Percentiles rank a stretch among this genome's conserved stretches.
These are phyloP conservation scores for Fusarium guadeloupense DNA, from an alignment of 2,329 filamentous ascomycete genomes.

Conservation along the genomic window DNA sequence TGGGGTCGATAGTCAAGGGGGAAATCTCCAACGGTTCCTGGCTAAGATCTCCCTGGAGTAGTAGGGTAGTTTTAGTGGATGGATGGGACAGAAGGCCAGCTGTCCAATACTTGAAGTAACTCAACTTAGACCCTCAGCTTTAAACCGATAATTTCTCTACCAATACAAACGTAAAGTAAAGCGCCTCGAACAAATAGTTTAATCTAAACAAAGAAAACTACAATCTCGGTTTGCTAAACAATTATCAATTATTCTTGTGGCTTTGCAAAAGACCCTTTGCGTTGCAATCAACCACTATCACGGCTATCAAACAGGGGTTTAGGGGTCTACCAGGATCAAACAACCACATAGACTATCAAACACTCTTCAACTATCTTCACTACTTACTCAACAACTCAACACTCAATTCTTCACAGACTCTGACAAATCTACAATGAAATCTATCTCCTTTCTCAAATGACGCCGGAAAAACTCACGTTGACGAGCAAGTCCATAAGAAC, in stretches of 20 bases:
- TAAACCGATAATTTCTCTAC: neutral
- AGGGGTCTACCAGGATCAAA: neutral
- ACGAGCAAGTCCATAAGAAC: slow-evolving; percentile 29
- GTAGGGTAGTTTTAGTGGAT: slow-evolving; percentile 19
- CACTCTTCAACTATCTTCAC: neutral
- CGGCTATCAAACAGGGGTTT: slow-evolving; percentile 11
- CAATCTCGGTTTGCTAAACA: neutral
- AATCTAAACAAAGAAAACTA: neutral
- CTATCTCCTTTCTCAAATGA: slow-evolving; percentile 12
- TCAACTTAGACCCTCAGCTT: neutral
- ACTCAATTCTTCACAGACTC: neutral
- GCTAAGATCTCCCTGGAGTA: slow-evolving; percentile 25
- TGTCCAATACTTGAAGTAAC: slow-evolving; percentile 25
- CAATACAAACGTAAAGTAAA: slow-evolving; percentile 27
- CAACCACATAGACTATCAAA: too few relatives aligned
- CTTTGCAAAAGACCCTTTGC: slow-evolving; percentile 16
- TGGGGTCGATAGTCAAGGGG: slow-evolving; percentile 8
- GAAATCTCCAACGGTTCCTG: slow-evolving; percentile 19
- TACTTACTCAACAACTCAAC: neutral
- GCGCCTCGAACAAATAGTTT: slow-evolving; percentile 11
- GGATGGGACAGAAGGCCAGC: slow-evolving; percentile 32
- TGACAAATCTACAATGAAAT: slow-evolving; percentile 9
- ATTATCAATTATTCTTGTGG: neutral
- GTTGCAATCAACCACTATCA: slow-evolving; percentile 17
- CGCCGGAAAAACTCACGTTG: slow-evolving; percentile 31